Evolutionary conservation across 2,329 filamentous ascomycete species (phyloP).

Genomic region (Xylariaceae sp.): DNA sequence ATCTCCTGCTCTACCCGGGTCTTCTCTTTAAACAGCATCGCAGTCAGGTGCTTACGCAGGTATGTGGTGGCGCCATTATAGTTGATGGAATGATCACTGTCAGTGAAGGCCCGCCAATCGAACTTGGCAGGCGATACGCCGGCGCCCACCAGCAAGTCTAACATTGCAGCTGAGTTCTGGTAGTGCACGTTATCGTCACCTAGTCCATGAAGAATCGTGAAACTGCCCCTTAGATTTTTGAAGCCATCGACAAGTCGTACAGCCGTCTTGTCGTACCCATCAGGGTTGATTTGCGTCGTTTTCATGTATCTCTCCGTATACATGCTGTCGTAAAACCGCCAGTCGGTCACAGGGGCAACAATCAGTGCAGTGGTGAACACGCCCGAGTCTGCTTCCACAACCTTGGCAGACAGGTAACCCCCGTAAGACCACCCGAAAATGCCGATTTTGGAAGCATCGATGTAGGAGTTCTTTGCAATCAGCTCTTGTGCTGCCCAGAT

Average conservation of each 20-base stretch:
- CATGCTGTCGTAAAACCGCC: slow-evolving; percentile 69
- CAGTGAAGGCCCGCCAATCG: slow-evolving; percentile 63
- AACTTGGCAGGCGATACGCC: slow-evolving; percentile 61
- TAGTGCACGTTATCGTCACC: slow-evolving; percentile 73
- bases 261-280: slow-evolving; percentile 59
- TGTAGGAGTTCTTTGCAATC: slow-evolving; percentile 46
- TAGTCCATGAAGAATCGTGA: slow-evolving; percentile 63
- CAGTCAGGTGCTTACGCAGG: slow-evolving; percentile 62
- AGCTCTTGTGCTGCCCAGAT: slow-evolving; percentile 63
- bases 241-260: slow-evolving; percentile 60
- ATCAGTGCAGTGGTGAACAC: slow-evolving; percentile 62
- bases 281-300: slow-evolving; percentile 52
- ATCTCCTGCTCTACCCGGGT: slow-evolving; percentile 18
- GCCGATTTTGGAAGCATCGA: slow-evolving; percentile 58
- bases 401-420: slow-evolving; percentile 65
- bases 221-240: slow-evolving; percentile 58
- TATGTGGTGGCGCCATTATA: slow-evolving; percentile 56
- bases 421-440: slow-evolving; percentile 71
- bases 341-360: slow-evolving; percentile 65
- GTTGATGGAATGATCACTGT: slow-evolving; percentile 60
- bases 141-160: slow-evolving; percentile 58
- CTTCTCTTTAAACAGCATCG: slow-evolving; percentile 61
- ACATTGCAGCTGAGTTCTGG: slow-evolving; percentile 61
- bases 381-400: slow-evolving; percentile 59
- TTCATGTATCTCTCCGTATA: slow-evolving; percentile 76